Evolutionary conservation across 768 basidiomycete species (phyloP).

Genomic region (Rhizopogon vulgaris): DNA sequence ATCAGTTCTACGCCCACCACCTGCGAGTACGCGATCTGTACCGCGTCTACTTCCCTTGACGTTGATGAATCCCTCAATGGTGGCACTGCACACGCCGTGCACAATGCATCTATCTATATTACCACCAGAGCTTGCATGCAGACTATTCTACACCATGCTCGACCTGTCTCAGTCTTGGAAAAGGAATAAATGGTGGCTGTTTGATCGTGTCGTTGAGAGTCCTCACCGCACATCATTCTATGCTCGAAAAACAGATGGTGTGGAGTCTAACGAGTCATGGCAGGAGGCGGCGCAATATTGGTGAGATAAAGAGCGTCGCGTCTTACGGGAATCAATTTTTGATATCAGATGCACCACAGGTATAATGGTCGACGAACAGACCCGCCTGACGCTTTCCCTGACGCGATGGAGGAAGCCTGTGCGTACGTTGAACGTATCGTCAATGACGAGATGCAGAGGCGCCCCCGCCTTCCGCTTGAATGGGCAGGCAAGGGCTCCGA

Average conservation of each 20-base stretch:
- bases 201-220: constrained; percentile 76
- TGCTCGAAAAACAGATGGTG: constrained; percentile 44
- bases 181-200: constrained; percentile 80
- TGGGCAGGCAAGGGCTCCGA: constrained; percentile 41
- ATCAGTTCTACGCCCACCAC: constrained; percentile 49
- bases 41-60: constrained; percentile 51
- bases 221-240: constrained; percentile 82
- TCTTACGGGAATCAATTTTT: background rate
- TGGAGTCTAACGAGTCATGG: constrained; percentile 46
- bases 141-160: constrained; percentile 68
- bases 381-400: constrained; percentile 50
- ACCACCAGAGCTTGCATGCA: constrained; percentile 69
- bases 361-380: constrained; percentile 70
- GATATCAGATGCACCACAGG: constrained; percentile 35
- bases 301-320: constrained; percentile 29
- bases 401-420: constrained; percentile 77
- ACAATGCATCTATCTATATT: constrained; percentile 66
- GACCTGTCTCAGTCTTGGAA: constrained; percentile 57
- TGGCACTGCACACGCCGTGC: constrained; percentile 67
- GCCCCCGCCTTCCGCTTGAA: constrained; percentile 58
- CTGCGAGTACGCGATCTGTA: constrained; percentile 25
- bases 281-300: constrained; percentile 72
- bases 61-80: constrained; percentile 55
- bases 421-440: constrained; percentile 61
- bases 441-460: constrained; percentile 60